phyloP scores from a whole-genome alignment of 1,284 basidiomycete species.

The Cryptococcus sp. region DNA sequence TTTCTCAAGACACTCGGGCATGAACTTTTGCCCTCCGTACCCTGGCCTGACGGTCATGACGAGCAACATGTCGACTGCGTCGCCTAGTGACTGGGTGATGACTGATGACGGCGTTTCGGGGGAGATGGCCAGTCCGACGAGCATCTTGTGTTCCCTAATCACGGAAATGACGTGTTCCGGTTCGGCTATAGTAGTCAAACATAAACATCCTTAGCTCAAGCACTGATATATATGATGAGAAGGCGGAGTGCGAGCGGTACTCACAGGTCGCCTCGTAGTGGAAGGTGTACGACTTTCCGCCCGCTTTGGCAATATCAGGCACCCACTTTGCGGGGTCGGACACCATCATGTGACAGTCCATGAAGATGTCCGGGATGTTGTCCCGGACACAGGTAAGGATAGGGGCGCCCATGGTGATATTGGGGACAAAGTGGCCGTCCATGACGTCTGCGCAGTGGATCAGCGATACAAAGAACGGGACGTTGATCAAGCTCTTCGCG shows the following conservation, averaged over 20 bases:
- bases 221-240: background rate
- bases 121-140: constrained; percentile 90
- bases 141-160: constrained; percentile 72
- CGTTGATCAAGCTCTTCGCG: no score
- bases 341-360: constrained; percentile 99
- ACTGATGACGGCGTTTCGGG: constrained; percentile 83
- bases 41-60: constrained; percentile 98
- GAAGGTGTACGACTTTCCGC: constrained; percentile 94
- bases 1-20: constrained; percentile 77
- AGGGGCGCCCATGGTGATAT: constrained; percentile 95
- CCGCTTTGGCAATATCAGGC: constrained; percentile 90
- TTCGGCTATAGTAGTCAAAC: constrained; percentile 49
- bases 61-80: constrained; percentile 85
- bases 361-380: constrained; percentile 90
- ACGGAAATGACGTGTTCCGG: constrained; percentile 71
- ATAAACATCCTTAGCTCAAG: background rate
- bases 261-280: constrained; percentile 92
- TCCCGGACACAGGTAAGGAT: constrained; percentile 86
- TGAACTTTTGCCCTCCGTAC: constrained; percentile 94
- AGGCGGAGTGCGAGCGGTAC: constrained; percentile 38
- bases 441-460: constrained; percentile 72
- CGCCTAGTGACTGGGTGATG: constrained; percentile 78
- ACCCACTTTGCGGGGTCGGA: constrained; percentile 97
- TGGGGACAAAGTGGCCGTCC: constrained; percentile 99
- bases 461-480: background rate